These are phyloP conservation scores for Mycena sp. DNA, from an alignment of 1,284 basidiomycete genomes.

Conservation along the genomic window DNA sequence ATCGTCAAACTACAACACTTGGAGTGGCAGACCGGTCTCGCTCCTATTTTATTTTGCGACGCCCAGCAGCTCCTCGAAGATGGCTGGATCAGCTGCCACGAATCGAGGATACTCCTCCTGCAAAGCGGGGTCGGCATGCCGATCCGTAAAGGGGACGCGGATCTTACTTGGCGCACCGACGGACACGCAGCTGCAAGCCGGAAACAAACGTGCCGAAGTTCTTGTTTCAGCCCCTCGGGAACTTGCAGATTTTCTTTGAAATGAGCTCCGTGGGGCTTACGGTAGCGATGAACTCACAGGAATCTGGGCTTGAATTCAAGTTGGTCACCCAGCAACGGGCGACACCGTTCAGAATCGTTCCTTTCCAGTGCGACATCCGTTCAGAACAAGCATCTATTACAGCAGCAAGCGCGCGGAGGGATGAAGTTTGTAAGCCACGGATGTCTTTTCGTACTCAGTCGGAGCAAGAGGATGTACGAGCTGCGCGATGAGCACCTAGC, in stretches of 20 bases:
- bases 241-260: slow-evolving; percentile 1
- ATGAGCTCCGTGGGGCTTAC: slow-evolving; percentile 1
- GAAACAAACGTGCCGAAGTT: slow-evolving; percentile 46
- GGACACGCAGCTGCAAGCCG: slow-evolving; percentile 52
- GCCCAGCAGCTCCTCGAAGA: background rate
- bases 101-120: slow-evolving; percentile 21
- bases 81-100: slow-evolving; percentile 3
- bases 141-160: too few relatives aligned
- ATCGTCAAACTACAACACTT: too few relatives aligned
- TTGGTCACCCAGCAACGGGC: slow-evolving; percentile 70
- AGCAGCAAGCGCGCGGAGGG: slow-evolving; percentile 59
- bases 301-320: slow-evolving; percentile 36
- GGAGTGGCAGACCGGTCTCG: background rate
- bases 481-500: slow-evolving; percentile 69
- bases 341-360: slow-evolving; percentile 67
- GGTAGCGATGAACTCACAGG: slow-evolving; percentile 19
- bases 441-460: slow-evolving; percentile 42
- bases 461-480: slow-evolving; percentile 58
- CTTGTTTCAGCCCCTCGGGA: slow-evolving; percentile 36
- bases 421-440: slow-evolving; percentile 57
- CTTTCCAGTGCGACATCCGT: slow-evolving; percentile 70
- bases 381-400: slow-evolving; percentile 64
- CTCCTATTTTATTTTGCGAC: background rate
- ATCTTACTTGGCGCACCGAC: slow-evolving; percentile 36
- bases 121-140: too few relatives aligned